Conservation (phyloP, 1,284 basidiomycete genomes). For the Cerioporus squamosus region DNA sequence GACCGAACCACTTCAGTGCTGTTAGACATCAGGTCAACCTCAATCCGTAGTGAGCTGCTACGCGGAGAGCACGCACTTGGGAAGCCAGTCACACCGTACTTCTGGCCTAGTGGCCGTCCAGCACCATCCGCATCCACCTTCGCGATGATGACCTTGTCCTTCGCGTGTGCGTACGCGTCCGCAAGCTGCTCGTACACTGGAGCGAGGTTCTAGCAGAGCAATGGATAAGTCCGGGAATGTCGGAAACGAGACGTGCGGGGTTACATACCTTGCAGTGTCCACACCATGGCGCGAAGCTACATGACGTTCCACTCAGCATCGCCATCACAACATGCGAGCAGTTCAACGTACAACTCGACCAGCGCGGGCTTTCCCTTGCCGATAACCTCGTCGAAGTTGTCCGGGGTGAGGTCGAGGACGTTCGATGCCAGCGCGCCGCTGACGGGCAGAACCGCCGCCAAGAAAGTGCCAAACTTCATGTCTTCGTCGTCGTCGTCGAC, state of each 20-base stretch:
- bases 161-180: constrained; percentile 78
- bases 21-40: constrained; percentile 7
- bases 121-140: constrained; percentile 93
- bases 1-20: constrained; percentile 94
- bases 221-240: constrained; percentile 5
- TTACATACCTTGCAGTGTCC: constrained; percentile 79
- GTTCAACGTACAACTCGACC: constrained; percentile 89
- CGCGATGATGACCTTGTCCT: constrained; percentile 87
- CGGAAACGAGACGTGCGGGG: not conserved
- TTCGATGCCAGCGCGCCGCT: constrained; percentile 74
- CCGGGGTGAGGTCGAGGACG: constrained; percentile 76
- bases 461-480: constrained; percentile 48
- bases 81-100: constrained; percentile 83
- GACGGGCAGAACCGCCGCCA: constrained; percentile 57
- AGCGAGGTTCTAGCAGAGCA: constrained; percentile 71
- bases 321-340: not conserved
- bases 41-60: not conserved
- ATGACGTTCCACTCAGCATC: not conserved
- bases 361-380: constrained; percentile 83
- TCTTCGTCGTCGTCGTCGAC: not conserved
- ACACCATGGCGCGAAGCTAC: constrained; percentile 84
- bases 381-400: constrained; percentile 78
- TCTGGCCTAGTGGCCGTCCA: constrained; percentile 73
- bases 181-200: constrained; percentile 90
- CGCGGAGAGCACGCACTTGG: constrained; percentile 69